phyloP scores from a whole-genome alignment of 768 basidiomycete species.

The Pleurotus djamor region DNA sequence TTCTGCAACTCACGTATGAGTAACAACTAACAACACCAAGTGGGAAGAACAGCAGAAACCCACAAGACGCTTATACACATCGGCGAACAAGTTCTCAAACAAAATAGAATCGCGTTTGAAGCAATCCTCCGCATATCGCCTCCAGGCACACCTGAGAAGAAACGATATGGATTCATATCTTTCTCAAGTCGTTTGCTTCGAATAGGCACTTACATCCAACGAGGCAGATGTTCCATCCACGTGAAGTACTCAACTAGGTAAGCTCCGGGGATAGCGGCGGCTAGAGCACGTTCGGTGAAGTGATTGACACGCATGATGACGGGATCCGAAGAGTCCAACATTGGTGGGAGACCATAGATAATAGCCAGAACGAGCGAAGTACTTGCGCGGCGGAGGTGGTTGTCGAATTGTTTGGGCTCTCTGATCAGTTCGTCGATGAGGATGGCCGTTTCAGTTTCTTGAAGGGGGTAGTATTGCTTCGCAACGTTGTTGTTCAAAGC shows the following conservation, averaged over 20 bases:
- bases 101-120: slow-evolving; percentile 9
- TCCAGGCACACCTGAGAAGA: slow-evolving; percentile 3
- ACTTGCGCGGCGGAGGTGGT: slow-evolving; percentile 8
- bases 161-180: background rate
- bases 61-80: slow-evolving; percentile 10
- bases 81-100: slow-evolving; percentile 8
- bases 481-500: slow-evolving; percentile 10
- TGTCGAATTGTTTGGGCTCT: slow-evolving; percentile 5
- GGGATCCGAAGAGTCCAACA: slow-evolving; percentile 9
- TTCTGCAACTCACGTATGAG: slow-evolving; percentile 6
- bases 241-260: slow-evolving; percentile 32
- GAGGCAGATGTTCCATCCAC: slow-evolving; percentile 26
- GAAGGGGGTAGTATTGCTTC: slow-evolving; percentile 9
- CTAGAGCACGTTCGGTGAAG: slow-evolving; percentile 21
- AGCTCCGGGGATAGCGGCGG: slow-evolving; percentile 28
- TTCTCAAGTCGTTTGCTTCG: background rate
- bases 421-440: slow-evolving; percentile 6
- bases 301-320: slow-evolving; percentile 11
- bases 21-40: background rate
- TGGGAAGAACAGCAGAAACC: background rate
- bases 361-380: slow-evolving; percentile 11
- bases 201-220: slow-evolving; percentile 12
- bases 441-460: slow-evolving; percentile 11
- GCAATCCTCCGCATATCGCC: slow-evolving; percentile 12
- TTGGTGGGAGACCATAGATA: slow-evolving; percentile 13